Percentiles rank a stretch among this genome's conserved stretches.
These are phyloP conservation scores for Aspergillus glaucus DNA, from an alignment of 2,329 filamentous ascomycete species.

Conservation along the genomic window DNA sequence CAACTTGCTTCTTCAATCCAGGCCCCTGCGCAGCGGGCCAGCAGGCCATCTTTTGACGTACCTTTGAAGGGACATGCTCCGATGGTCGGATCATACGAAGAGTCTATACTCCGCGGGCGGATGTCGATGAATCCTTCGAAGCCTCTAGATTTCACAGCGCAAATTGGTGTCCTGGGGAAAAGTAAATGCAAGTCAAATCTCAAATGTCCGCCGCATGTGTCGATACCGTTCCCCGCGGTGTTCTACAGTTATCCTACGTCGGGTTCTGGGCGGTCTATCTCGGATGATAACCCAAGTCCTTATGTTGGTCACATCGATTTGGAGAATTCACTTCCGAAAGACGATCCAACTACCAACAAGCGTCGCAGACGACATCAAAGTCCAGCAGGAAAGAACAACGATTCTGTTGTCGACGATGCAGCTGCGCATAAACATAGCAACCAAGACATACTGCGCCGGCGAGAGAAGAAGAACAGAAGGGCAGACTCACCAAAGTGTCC, in stretches of 20 bases:
- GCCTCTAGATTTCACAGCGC: constrained; percentile 84
- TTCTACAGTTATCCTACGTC: constrained; percentile 87
- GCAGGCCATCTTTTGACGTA: constrained; percentile 66
- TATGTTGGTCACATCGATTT: constrained; percentile 93
- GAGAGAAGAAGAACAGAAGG: constrained; percentile 55
- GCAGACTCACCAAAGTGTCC: constrained; percentile 60
- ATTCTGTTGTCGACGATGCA: constrained; percentile 6
- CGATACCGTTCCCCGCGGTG: constrained; percentile 83
- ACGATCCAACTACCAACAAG: constrained; percentile 34
- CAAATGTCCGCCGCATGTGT: constrained; percentile 83
- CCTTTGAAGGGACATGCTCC: constrained; percentile 82
- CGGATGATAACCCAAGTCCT: constrained; percentile 83
- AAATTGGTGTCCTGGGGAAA: constrained; percentile 86
- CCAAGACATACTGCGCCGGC: constrained; percentile 37
- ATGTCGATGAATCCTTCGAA: constrained; percentile 97
- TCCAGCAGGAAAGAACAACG: constrained; percentile 10
- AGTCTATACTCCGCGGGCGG: constrained; percentile 85
- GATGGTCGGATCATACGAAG: constrained; percentile 97
- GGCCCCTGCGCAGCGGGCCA: constrained; percentile 37
- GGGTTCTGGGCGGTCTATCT: constrained; percentile 55
- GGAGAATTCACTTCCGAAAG: constrained; percentile 64
- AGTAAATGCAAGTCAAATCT: constrained; percentile 83
- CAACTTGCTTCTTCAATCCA: constrained; percentile 43
- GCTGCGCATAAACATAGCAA: constrained; percentile 8
- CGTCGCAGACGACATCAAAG: constrained; percentile 35